Base-by-base conservation (phyloP, 1,139 yeast species). In the Taphrina sp. region DNA sequence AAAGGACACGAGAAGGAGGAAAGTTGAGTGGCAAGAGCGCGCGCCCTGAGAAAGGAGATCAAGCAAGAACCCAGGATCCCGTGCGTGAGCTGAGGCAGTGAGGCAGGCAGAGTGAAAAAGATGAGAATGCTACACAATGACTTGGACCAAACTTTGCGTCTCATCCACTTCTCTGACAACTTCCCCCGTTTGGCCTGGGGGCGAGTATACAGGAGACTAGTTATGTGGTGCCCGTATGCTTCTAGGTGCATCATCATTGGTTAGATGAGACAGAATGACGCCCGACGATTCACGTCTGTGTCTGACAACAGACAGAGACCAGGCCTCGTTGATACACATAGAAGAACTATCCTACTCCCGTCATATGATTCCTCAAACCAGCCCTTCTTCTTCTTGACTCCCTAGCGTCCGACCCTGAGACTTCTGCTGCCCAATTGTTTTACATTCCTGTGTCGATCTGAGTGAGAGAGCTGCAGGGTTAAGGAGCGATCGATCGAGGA, bases 131-230 rank as follows among this genome's bases (percentile, higher is more conserved):
- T n/a, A n/a, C n/a, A n/a, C n/a, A n/a, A n/a, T n/a, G n/a, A n/a
- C n/a, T n/a, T n/a, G n/a, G n/a, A n/a, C n/a, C 31, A 26, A 43
- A 43, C 47, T 43, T 43, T 43, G 47, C 24, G 37, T 38, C 47
- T 43, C 47, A 31, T 33, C 26, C 47, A 43, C 47, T 43, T 43
- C 47, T 28, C 47, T 20, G 47, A 31, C 47, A 43, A 43, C 47
- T 43, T 38, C 47, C 14, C 28, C 22, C 38, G 38, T 31, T 31
- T 31, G 26, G 47, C 47, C 37, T 29, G 38, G 14, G 38, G 29
- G 47, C 29, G 47, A 43, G 47, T 43, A 43, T 33, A 43, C 19
- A 43, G 7, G 38, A 38, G 47, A 43, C 47, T 31, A 31, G 47
- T 43, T 43, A 43, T 33, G 47, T 43, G 37, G 29, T 35, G 19